phyloP scores from a whole-genome alignment of 306 rosid genomes.

The Styphnolobium japonicum region DNA sequence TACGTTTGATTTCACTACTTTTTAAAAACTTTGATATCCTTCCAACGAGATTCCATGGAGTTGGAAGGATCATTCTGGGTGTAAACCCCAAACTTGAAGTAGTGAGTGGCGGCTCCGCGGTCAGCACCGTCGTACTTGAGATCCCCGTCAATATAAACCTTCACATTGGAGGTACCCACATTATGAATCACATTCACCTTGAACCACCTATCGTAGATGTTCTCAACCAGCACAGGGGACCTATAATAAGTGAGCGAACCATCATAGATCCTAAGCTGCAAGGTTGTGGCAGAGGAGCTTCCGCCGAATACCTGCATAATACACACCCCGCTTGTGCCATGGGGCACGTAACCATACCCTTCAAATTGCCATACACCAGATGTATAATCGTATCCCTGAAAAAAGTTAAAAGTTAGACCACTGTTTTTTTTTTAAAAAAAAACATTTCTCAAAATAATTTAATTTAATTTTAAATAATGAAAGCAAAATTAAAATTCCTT shows the following conservation, averaged over 20 bases:
- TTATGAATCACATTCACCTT: constrained; percentile 48
- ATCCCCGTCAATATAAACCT: constrained; percentile 38
- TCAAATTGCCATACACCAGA: constrained; percentile 58
- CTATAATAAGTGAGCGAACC: constrained; percentile 38
- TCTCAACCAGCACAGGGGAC: constrained; percentile 3
- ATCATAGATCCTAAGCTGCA: constrained; percentile 39
- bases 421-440: neutral
- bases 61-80: constrained; percentile 37
- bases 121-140: constrained; percentile 25
- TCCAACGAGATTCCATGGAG: constrained; percentile 47
- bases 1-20: neutral
- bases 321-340: constrained; percentile 40
- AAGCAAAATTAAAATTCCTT: too few species aligned
- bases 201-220: constrained; percentile 43
- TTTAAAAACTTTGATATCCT: constrained; percentile 35
- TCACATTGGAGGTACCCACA: constrained; percentile 37
- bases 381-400: constrained; percentile 42
- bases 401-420: neutral
- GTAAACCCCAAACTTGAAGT: constrained; percentile 51
- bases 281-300: constrained; percentile 33
- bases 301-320: constrained; percentile 60
- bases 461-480: too few species aligned
- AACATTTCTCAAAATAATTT: too few species aligned
- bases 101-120: constrained; percentile 33
- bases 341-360: constrained; percentile 44